Evolutionary conservation across 2,329 filamentous ascomycete genomes (phyloP).

Genomic region (Plectosphaerella cucumerina): DNA sequence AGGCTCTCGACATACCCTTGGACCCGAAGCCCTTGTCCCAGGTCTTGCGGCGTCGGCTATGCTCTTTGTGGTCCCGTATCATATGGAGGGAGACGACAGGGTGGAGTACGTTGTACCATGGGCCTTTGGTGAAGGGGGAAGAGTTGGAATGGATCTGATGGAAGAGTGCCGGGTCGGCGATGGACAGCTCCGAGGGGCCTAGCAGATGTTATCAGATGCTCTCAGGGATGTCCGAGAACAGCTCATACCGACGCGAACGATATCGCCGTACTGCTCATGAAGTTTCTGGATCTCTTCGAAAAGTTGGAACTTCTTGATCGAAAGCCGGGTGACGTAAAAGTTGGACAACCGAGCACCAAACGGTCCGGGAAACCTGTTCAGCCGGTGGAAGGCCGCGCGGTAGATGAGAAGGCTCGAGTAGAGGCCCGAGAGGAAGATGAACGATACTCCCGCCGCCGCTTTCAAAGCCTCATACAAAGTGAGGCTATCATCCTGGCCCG

Average conservation of each 20-base stretch:
- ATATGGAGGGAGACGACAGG: conserved; percentile 24
- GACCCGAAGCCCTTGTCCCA: conserved; percentile 27
- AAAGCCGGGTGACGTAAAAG: conserved; percentile 13
- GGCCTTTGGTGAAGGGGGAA: conserved; percentile 24
- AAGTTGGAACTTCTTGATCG: conserved; percentile 15
- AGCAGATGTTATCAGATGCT: conserved; percentile 4
- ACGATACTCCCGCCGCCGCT: neutral
- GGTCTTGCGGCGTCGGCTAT: conserved; percentile 23
- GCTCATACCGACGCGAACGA: conserved; percentile 21
- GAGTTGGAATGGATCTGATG: conserved; percentile 20
- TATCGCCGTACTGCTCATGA: conserved; percentile 22
- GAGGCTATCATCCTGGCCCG: neutral
- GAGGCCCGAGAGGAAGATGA: conserved; percentile 7
- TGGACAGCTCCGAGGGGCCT: conserved; percentile 26
- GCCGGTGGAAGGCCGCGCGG: conserved; percentile 17
- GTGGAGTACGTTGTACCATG: conserved; percentile 26
- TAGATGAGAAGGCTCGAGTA: conserved; percentile 16
- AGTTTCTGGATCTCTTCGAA: conserved; percentile 20
- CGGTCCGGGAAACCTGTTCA: conserved; percentile 22
- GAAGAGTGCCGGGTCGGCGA: conserved; percentile 22
- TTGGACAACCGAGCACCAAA: conserved; percentile 20
- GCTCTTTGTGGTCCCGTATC: conserved; percentile 23
- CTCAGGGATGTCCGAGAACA: neutral
- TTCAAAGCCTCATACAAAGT: neutral
- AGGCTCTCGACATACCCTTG: conserved; percentile 15